Base-by-base conservation (phyloP, 2,329 filamentous ascomycete species). In the Fusarium sp. region DNA sequence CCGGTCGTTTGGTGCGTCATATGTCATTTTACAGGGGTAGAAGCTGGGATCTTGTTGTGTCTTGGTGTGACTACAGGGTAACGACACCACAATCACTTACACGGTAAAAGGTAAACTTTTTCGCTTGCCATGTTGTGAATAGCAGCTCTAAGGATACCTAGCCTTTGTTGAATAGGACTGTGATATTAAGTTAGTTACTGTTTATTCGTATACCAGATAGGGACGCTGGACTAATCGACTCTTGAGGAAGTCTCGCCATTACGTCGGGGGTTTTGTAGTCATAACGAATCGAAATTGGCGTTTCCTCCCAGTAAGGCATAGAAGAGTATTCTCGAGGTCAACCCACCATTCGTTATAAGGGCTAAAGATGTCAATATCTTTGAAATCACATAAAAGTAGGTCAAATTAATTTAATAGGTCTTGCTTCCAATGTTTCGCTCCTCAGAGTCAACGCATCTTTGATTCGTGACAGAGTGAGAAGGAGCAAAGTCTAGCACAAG, bases 11-110 rank as follows among this genome's bases (percentile, higher is more conserved):
- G 61, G 54, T 45, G 48, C 48, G 36, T 50, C 45, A 54, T 60
- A 56, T 67, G 65, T 70, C 61, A 70, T 66, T 58, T 26, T 35
- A 56, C 70, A 72, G 41, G 70, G 65, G 51, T 59, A 22, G 3
- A 24, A 45, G 42, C 47, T 22, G 28, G 54, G 54, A 53, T 55
- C 62, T 57, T 36, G 22, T 68, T n/a, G 11, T 28, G 45, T n/a
- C 33, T 50, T 33, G 20, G 30, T 33, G 30, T 50, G 16, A 20
- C 47, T 54, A 33, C 48, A 68, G 65, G 65, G 63, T 68, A 68
- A 39, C 28, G 20, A 42, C 28, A 66, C 15, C 53, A 38, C 31
- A 41, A 45, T 59, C 47, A 61, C 39, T 62, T 48, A 48, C 42
- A 62, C 20, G 6, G 18, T 18, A 10, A 39, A 26, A 6, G 22